Evolutionary conservation across 73 alveolate species (phyloP).

Genomic region (Paramecium bursaria): DNA sequence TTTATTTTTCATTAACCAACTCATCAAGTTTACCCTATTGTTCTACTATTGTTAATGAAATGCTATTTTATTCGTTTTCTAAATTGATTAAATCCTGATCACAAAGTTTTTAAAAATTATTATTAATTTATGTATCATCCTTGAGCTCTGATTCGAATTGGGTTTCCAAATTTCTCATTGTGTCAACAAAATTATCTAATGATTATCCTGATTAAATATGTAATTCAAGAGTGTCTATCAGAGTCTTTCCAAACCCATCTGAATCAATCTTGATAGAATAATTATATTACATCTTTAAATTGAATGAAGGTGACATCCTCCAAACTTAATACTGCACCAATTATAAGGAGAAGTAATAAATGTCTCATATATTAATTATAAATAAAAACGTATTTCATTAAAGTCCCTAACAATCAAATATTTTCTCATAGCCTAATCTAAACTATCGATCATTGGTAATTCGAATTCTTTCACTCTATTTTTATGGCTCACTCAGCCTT

Average conservation of each 20-base stretch:
- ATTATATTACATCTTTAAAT: too few species aligned
- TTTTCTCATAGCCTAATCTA: constrained; percentile 55
- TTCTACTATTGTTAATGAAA: background rate
- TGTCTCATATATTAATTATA: too few species aligned
- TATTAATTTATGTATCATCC: constrained; percentile 18
- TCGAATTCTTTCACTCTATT: constrained; percentile 24
- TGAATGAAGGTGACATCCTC: too few species aligned
- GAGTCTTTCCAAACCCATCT: constrained; percentile 42
- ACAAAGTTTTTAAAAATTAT: constrained; percentile 23
- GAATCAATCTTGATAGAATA: constrained; percentile 49
- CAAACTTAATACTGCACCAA: too few species aligned
- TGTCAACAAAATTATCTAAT: constrained; percentile 1
- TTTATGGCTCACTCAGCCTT: constrained; percentile 35
- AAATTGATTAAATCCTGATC: constrained; percentile 15
- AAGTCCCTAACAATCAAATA: constrained; percentile 6
- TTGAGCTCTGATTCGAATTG: constrained; percentile 12
- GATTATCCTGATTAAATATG: background rate
- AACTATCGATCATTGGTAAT: constrained; percentile 28
- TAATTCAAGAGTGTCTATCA: constrained; percentile 15
- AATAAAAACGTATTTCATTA: constrained; percentile 11
- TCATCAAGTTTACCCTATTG: constrained; percentile 34
- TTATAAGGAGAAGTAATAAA: too few species aligned
- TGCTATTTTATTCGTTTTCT: background rate
- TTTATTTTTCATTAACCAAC: constrained; percentile 13
- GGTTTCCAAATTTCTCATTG: constrained; percentile 42